Conservation (phyloP, 2,329 filamentous ascomycete species). For the Arthrobotrys entomopaga region DNA sequence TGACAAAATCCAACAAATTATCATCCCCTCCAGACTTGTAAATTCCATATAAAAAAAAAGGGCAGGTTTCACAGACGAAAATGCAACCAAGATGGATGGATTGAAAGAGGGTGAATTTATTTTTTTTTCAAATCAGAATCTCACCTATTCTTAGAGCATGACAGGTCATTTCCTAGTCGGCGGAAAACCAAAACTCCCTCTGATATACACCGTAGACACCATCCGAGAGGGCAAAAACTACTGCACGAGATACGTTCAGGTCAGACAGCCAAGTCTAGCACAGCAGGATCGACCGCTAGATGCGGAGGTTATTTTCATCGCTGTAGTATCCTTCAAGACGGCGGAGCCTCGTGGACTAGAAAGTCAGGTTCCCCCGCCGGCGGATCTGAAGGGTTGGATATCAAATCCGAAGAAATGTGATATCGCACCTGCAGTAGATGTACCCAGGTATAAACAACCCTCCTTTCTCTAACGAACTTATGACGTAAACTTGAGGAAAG, state of each 20-base stretch:
- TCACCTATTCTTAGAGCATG: slow-evolving; percentile 58
- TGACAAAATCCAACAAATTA: slow-evolving; percentile 63
- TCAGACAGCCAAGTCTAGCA: slow-evolving; percentile 64
- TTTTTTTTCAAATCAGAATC: background rate
- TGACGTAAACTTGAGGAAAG: background rate
- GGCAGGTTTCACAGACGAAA: background rate
- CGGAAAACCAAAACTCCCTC: slow-evolving; percentile 66
- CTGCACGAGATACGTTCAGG: slow-evolving; percentile 66
- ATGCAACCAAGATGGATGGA: background rate
- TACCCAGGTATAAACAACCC: slow-evolving; percentile 52
- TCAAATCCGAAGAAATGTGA: slow-evolving; percentile 28
- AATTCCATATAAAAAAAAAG: background rate
- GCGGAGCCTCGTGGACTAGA: slow-evolving; percentile 44
- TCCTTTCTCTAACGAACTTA: background rate
- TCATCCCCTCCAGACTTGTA: slow-evolving; percentile 1
- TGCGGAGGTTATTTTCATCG: slow-evolving; percentile 42
- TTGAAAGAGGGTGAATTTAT: background rate
- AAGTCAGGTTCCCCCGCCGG: slow-evolving; percentile 43
- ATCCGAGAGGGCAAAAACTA: slow-evolving; percentile 66
- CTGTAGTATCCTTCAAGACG: slow-evolving; percentile 51
- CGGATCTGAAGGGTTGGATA: slow-evolving; percentile 44
- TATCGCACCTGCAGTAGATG: slow-evolving; percentile 44
- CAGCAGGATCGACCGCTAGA: slow-evolving; percentile 41
- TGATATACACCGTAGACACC: slow-evolving; percentile 66
- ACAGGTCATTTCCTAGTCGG: slow-evolving; percentile 69